Evolutionary conservation across 1,284 basidiomycete species (phyloP).

Genomic region (Ustilago vetiveriae): DNA sequence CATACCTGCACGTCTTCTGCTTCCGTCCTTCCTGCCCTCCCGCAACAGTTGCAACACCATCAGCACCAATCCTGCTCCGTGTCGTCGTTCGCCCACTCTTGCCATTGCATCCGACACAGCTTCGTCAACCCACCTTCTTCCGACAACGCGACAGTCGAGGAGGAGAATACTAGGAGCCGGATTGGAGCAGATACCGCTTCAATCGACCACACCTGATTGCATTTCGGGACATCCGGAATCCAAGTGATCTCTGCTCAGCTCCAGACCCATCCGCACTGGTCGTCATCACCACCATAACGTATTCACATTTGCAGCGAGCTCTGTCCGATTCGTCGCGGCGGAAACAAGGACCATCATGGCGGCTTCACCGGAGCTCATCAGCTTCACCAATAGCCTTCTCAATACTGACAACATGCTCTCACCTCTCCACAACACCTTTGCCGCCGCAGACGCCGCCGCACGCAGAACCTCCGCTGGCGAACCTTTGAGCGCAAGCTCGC

Average conservation of each 20-base stretch:
- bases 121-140: too few relatives aligned
- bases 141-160: too few relatives aligned
- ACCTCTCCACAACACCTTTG: slow-evolving; percentile 39
- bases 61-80: background rate
- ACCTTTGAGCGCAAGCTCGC: slow-evolving; percentile 44
- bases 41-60: too few relatives aligned
- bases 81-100: background rate
- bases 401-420: slow-evolving; percentile 57
- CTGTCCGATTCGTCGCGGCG: background rate
- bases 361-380: slow-evolving; percentile 47
- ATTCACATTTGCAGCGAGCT: background rate
- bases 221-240: too few relatives aligned
- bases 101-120: too few relatives aligned
- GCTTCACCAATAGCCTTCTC: slow-evolving; percentile 47
- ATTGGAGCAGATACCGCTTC: too few relatives aligned
- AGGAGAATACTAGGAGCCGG: too few relatives aligned
- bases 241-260: too few relatives aligned
- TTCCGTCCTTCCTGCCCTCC: slow-evolving; percentile 4
- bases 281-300: too few relatives aligned
- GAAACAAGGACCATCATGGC: slow-evolving; percentile 32
- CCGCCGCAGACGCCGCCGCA: slow-evolving; percentile 27
- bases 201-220: too few relatives aligned
- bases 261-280: too few relatives aligned
- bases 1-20: slow-evolving; percentile 1
- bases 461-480: slow-evolving; percentile 44